Conservation (phyloP, 73 alveolate genomes). For the Durusdinium trenchii region DNA sequence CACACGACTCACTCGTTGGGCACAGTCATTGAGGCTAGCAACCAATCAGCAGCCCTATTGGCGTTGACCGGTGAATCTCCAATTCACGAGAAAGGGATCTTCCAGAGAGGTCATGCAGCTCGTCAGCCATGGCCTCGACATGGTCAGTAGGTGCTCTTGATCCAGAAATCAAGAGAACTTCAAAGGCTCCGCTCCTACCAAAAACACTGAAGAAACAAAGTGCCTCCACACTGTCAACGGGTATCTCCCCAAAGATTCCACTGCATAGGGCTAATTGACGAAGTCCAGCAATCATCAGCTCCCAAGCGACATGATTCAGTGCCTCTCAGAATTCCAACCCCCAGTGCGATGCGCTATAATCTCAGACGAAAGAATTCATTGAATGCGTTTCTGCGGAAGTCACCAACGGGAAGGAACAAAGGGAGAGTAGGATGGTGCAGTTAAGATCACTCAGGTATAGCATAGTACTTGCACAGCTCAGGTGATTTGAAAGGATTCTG, state of each 20-base stretch:
- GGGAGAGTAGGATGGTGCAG: not conserved
- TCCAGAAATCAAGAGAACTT: not conserved
- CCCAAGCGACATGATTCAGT: conserved; percentile 78
- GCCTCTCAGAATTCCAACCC: conserved; percentile 6
- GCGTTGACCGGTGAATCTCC: conserved; percentile 53
- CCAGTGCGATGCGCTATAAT: too few species aligned
- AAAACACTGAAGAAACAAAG: not conserved
- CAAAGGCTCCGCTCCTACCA: not conserved
- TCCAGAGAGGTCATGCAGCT: conserved; percentile 33
- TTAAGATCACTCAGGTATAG: too few species aligned
- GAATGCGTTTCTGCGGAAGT: not conserved
- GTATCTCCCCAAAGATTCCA: conserved; percentile 63
- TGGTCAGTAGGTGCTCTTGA: not conserved
- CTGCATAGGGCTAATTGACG: conserved; percentile 87
- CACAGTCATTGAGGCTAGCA: too few species aligned
- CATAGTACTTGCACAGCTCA: not conserved
- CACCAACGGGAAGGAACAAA: not conserved
- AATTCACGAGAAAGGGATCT: not conserved
- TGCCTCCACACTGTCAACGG: conserved; percentile 61
- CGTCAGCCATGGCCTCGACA: conserved; percentile 82
- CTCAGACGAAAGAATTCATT: not conserved
- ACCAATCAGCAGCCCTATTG: conserved; percentile 62
- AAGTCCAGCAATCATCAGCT: conserved; percentile 67
- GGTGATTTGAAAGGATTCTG: not conserved
- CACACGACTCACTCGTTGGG: too few species aligned